These are phyloP conservation scores for Pinus tabuliformis DNA, from an alignment of 75 land plant genomes.

Conservation along the genomic window DNA sequence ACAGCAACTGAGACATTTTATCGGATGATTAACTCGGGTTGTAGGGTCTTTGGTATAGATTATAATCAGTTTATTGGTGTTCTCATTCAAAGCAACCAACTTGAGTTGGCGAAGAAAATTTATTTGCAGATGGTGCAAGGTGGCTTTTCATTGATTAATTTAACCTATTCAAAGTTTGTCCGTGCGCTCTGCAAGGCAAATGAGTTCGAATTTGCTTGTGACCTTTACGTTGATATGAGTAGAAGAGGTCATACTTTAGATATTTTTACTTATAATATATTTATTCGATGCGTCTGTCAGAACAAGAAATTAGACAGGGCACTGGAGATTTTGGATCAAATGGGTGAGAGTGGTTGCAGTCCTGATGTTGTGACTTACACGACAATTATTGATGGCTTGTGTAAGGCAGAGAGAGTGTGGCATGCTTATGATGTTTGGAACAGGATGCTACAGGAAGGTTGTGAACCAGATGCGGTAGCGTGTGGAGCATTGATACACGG, in stretches of 20 bases:
- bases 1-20: constrained; percentile 60
- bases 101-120: constrained; percentile 50
- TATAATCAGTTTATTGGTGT: constrained; percentile 77
- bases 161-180: constrained; percentile 61
- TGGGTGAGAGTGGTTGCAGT: constrained; percentile 39
- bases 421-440: constrained; percentile 39
- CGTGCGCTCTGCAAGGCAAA: constrained; percentile 41
- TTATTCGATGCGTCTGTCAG: constrained; percentile 41
- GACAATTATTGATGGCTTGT: constrained; percentile 52
- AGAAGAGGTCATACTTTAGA: constrained; percentile 31
- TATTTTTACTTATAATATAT: constrained; percentile 56
- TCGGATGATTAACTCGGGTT: constrained; percentile 61
- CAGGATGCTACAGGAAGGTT: constrained; percentile 36
- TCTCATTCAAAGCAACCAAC: constrained; percentile 34
- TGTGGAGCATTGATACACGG: constrained; percentile 55
- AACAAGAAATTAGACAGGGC: constrained; percentile 39
- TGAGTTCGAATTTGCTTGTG: constrained; percentile 24
- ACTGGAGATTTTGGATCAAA: constrained; percentile 29
- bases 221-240: constrained; percentile 41
- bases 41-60: constrained; percentile 61
- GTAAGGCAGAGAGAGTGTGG: constrained; percentile 20
- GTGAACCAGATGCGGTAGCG: constrained; percentile 40
- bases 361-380: constrained; percentile 70
- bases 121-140: constrained; percentile 31
- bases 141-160: constrained; percentile 46